Conservation (phyloP, 176 grass and related monocot genomes). For the Aegilops longissima region DNA sequence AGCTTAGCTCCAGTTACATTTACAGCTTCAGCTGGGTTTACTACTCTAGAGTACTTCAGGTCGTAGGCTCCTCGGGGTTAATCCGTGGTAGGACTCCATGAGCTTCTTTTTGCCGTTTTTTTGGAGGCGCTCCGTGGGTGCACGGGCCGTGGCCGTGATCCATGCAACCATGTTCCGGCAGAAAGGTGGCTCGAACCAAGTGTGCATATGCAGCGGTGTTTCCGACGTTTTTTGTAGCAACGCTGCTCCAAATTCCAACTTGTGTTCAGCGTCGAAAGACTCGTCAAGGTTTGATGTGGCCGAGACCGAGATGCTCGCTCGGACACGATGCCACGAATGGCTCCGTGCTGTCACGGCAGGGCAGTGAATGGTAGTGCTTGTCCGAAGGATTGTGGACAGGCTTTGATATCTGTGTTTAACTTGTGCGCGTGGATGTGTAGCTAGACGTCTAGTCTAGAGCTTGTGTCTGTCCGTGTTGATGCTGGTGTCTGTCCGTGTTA, state of each 20-base stretch:
- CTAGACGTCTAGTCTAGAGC: background rate
- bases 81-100: conserved; percentile 13
- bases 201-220: conserved; percentile 9
- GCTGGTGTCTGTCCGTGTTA: background rate
- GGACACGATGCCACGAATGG: conserved; percentile 28
- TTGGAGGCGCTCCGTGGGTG: background rate
- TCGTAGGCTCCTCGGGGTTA: conserved; percentile 13
- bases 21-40: conserved; percentile 21
- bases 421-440: background rate
- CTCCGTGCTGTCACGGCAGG: background rate
- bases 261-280: background rate
- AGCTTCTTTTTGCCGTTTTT: background rate
- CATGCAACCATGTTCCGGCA: background rate
- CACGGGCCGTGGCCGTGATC: background rate
- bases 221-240: background rate
- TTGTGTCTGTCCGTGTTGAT: background rate
- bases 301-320: background rate
- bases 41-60: background rate
- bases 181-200: background rate
- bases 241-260: background rate
- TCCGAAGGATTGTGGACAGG: background rate
- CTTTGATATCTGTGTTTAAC: conserved; percentile 8
- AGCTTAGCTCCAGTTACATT: background rate
- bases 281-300: background rate
- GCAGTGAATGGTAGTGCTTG: conserved; percentile 13